Percentiles rank a stretch among this genome's conserved stretches.
phyloP scores from a whole-genome alignment of 768 basidiomycete genomes.

The Hirschioporus abietinus region DNA sequence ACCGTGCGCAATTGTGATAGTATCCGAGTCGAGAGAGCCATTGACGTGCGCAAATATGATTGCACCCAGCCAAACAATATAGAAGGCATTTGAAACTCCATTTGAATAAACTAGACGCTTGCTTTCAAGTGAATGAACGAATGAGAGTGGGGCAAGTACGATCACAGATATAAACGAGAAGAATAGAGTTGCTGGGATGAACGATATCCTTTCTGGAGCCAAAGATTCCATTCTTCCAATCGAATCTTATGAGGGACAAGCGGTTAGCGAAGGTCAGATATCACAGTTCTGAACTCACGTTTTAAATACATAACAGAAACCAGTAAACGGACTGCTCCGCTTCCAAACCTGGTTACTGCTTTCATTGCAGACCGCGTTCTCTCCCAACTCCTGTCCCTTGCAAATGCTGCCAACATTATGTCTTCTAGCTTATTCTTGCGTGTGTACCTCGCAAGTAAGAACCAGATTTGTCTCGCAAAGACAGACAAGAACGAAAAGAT shows the following conservation, averaged over 20 bases:
- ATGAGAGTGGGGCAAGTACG: constrained; percentile 44
- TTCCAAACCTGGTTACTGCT: constrained; percentile 36
- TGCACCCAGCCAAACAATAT: constrained; percentile 55
- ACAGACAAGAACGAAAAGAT: constrained; percentile 53
- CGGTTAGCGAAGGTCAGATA: neutral
- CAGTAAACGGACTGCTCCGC: constrained; percentile 41
- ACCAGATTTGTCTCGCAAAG: constrained; percentile 66
- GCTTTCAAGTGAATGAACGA: constrained; percentile 49
- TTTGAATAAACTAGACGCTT: constrained; percentile 51
- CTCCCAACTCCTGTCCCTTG: constrained; percentile 48
- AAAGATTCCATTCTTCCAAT: constrained; percentile 1
- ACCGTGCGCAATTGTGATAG: constrained; percentile 37
- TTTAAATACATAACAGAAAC: constrained; percentile 60
- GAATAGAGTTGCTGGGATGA: constrained; percentile 35
- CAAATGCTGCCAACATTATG: constrained; percentile 56
- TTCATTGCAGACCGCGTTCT: constrained; percentile 39
- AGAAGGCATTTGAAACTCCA: constrained; percentile 53
- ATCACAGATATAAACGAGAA: constrained; percentile 38
- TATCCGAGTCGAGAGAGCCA: constrained; percentile 33
- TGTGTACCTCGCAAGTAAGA: constrained; percentile 70
- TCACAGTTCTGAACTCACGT: constrained; percentile 38
- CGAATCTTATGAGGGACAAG: neutral
- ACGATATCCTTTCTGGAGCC: constrained; percentile 2
- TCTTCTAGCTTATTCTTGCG: constrained; percentile 62
- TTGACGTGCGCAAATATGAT: constrained; percentile 47